Conservation (phyloP, 2,329 filamentous ascomycete genomes). For the Penicillium palitans region DNA sequence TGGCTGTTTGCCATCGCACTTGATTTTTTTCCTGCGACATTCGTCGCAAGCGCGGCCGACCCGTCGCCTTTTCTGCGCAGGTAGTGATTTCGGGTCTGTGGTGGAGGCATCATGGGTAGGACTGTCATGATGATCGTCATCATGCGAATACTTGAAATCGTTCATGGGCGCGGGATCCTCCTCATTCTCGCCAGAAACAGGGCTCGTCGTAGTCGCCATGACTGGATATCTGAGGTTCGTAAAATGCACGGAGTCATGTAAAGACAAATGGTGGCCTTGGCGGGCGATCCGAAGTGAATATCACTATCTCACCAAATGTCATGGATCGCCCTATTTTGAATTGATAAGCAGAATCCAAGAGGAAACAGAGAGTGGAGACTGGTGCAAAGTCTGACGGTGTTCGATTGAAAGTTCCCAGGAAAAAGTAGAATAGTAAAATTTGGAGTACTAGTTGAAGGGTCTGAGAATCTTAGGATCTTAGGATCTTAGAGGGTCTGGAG, state of each 20-base stretch:
- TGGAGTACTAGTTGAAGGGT: neutral
- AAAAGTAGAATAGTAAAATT: neutral
- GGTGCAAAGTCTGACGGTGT: neutral
- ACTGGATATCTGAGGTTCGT: constrained; percentile 13
- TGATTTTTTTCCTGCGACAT: constrained; percentile 82
- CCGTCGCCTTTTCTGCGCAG: constrained; percentile 72
- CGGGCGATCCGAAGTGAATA: constrained; percentile 18
- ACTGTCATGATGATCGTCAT: constrained; percentile 20
- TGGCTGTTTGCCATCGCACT: constrained; percentile 82
- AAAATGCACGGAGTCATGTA: constrained; percentile 25
- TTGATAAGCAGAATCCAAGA: neutral
- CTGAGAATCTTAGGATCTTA: neutral
- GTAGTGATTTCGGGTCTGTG: constrained; percentile 41
- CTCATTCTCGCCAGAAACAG: constrained; percentile 32
- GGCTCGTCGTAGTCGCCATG: constrained; percentile 31
- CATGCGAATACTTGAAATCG: constrained; percentile 17
- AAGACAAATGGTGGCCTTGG: constrained; percentile 19
- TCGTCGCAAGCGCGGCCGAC: constrained; percentile 81
- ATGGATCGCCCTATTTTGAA: constrained; percentile 19
- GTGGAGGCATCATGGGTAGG: constrained; percentile 24
- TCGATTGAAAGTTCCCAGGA: neutral
- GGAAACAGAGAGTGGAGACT: neutral
- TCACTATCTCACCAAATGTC: constrained; percentile 3
- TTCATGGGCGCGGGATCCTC: constrained; percentile 28
- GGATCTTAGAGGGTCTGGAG: neutral